These are phyloP conservation scores for Striga hermonthica DNA, from an alignment of 305 asterid species.

Conservation along the genomic window DNA sequence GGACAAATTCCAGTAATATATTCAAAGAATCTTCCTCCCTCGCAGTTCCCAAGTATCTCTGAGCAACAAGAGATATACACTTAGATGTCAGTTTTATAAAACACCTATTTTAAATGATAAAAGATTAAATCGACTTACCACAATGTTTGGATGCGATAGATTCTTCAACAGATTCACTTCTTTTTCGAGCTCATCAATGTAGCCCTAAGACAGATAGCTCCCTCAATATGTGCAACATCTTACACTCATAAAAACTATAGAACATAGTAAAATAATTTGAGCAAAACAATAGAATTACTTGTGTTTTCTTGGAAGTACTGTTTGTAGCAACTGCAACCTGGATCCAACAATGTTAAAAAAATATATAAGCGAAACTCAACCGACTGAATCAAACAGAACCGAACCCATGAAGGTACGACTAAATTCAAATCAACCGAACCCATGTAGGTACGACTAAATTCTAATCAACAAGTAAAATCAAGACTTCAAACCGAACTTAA, in stretches of 20 bases:
- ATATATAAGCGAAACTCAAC: constrained; percentile 22
- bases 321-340: constrained; percentile 76
- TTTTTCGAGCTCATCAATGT: constrained; percentile 86
- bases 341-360: constrained; percentile 14
- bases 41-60: constrained; percentile 95
- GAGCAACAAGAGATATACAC: constrained; percentile 31
- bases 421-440: neutral
- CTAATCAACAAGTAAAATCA: neutral
- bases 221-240: neutral
- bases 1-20: constrained; percentile 88
- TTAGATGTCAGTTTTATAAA: constrained; percentile 16
- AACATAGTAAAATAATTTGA: neutral
- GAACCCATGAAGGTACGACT: neutral
- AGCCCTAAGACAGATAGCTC: constrained; percentile 46
- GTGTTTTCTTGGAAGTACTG: constrained; percentile 67
- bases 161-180: constrained; percentile 86
- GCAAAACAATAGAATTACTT: constrained; percentile 43
- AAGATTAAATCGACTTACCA: constrained; percentile 48
- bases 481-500: neutral
- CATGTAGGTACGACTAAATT: neutral
- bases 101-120: constrained; percentile 12
- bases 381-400: constrained; percentile 15
- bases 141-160: constrained; percentile 86
- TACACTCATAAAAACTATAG: neutral
- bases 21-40: constrained; percentile 81